phyloP scores from a whole-genome alignment of 176 grass and related monocot genomes.

The Musa itinerans region DNA sequence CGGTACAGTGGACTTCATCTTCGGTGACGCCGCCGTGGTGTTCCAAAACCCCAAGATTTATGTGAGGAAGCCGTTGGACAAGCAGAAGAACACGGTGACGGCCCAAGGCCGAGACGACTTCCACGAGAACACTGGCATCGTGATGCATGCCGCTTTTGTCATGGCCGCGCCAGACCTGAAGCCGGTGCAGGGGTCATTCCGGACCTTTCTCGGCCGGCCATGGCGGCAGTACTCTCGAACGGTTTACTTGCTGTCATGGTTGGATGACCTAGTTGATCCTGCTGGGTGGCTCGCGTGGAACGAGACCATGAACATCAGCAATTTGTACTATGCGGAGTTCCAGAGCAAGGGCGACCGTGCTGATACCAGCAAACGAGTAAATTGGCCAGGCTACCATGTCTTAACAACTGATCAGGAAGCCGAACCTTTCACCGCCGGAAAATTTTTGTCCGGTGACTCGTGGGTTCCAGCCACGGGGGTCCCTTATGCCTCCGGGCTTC shows the following conservation, averaged over 20 bases:
- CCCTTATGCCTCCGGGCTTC: neutral
- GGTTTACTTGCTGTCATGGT: neutral
- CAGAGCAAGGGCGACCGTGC: neutral
- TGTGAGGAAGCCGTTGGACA: conserved; percentile 5
- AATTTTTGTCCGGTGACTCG: neutral
- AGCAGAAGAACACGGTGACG: conserved; percentile 8
- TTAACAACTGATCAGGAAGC: neutral
- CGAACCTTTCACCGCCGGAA: neutral
- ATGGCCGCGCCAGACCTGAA: neutral
- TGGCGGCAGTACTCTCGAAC: neutral
- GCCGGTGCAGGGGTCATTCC: conserved; percentile 1
- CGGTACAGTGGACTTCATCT: conserved; percentile 11
- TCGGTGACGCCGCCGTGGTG: neutral
- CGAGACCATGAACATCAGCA: neutral
- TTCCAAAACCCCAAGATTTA: conserved; percentile 2
- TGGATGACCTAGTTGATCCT: conserved; percentile 1
- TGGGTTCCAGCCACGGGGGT: neutral
- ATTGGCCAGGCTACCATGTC: neutral
- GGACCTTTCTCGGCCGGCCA: neutral
- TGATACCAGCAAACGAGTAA: neutral
- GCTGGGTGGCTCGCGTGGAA: conserved; percentile 4
- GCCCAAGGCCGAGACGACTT: neutral
- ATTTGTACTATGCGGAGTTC: conserved; percentile 12
- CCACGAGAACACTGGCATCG: conserved; percentile 6
- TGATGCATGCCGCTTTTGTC: neutral